Evolutionary conservation across 371 early-diverging fungal species (phyloP).

Genomic region (Mortierella sp.): DNA sequence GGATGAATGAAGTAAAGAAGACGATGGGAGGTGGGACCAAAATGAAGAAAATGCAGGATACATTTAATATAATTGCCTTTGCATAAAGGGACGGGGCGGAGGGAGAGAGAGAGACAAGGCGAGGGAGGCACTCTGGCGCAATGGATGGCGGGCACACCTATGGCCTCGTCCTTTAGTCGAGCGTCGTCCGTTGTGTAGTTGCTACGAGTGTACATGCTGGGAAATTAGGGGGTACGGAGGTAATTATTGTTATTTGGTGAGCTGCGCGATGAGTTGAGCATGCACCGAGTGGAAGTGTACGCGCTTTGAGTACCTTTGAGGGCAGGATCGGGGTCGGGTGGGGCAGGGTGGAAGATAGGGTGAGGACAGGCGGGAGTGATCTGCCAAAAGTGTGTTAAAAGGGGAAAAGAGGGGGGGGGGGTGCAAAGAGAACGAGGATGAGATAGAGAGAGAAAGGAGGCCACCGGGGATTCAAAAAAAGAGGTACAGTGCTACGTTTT

Average conservation of each 20-base stretch:
- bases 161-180: no score
- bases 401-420: background rate
- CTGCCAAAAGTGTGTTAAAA: background rate
- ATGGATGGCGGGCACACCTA: no score
- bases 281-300: background rate
- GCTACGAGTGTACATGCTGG: background rate
- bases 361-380: background rate
- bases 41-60: background rate
- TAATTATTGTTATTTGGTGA: no score
- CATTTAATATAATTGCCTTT: background rate
- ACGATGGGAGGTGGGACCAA: background rate
- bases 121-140: background rate
- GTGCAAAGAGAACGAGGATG: no score
- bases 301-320: background rate
- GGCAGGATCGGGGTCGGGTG: no score
- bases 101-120: background rate
- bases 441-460: background rate
- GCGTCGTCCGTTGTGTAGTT: no score
- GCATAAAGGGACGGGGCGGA: conserved; percentile 2
- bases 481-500: no score
- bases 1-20: background rate
- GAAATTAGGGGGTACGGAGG: background rate
- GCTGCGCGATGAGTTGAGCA: background rate
- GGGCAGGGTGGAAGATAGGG: no score
- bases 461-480: conserved; percentile 1